Evolutionary conservation across 495 filamentous ascomycete genomes (phyloP), one percentile per base, ranked within the genome.

Genomic region (Penicillium steckii): DNA sequence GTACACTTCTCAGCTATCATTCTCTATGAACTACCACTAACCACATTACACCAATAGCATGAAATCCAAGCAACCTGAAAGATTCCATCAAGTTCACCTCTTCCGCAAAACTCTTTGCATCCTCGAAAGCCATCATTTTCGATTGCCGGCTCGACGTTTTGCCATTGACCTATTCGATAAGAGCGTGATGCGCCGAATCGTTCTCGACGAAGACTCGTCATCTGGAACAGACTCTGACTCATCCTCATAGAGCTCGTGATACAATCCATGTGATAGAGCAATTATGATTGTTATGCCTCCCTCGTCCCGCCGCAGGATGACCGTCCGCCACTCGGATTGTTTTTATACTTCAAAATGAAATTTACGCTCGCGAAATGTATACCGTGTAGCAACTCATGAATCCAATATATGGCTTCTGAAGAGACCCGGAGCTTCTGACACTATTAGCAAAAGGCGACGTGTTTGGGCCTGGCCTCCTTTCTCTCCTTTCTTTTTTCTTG

Each of bases 81-180:
- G 81, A 12, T 97, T 98, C 70, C 80, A 78, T 25, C 86, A 89
- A 60, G 78, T 85, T 29, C 73, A 77, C 26, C 77, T 97, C 27
- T 97, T 96, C 73, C 84, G 82, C 48, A 88, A 91, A 65, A 84
- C 92, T 49, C 85, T 97, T 75, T 78, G 74, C 26, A 72, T 97
- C 26, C 76, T 98, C n/a, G 94, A 96, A 71, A 85, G 82, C 44
- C 91, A 96, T 55, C 89, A 94, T 60, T 97, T 90, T 67, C 82
- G 93, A 25, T 77, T 97, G 19, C 84, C 83, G 5, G 85, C 90
- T 43, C 85, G 93, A 35, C 86, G 89, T 35, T 91, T 95, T 67
- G 85, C 96, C 27, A 84, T 97, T 44, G 91, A 97, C 65, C 72
- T 97, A 21, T 98, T 97, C 67, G 93, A 97, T 57, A 92, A 90